Base-by-base conservation (phyloP, 345 rosid genomes). In the Schrenkiella parvula region DNA sequence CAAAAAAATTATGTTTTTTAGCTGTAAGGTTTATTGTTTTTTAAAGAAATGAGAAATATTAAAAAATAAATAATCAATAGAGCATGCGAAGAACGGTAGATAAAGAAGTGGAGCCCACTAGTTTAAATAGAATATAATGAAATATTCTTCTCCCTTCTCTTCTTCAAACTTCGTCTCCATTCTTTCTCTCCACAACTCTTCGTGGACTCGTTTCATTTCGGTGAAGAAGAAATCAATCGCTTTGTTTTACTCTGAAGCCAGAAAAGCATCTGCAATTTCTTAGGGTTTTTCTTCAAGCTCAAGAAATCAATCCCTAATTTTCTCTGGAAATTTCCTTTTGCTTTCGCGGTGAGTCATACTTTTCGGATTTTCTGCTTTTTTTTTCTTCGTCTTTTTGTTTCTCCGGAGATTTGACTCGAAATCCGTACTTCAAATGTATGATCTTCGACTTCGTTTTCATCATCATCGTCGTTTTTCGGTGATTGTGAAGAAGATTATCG, bases 61-160 rank as follows among this genome's bases (percentile, higher is more conserved):
- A 15, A 26, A 46, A 19, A 23, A 2, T 2, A 70, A 48, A 60
- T 14, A 51, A 21, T 14, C n/a, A n/a, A 4, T 3, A 1, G 8
- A 13, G 10, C 32, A 34, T 11, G 32, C n/a, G n/a, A n/a, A 12
- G 42, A 56, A 32, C 6, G 1, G 55, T 44, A 44, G 60, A 4
- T 34, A 48, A 9, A 37, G 25, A 51, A 68, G 68, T 47, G 73
- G 74, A 59, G 64, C 74, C 79, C 70, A 69, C 43, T 17, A 5
- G 32, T 42, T 75, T 42, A 32, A 62, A 25, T 32, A 39, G n/a
- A 69, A 41, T 13, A 18, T 11, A 57, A 46, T 3, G 61, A 38
- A 57, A 43, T 67, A 44, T 75, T 75, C 79, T 75, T 75, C 79
- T 74, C 68, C 68, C 21, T 8, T 48, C 60, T 42, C 64, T 61